Conservation (phyloP, 2,329 filamentous ascomycete species). For the Metarhizium anisopliae region DNA sequence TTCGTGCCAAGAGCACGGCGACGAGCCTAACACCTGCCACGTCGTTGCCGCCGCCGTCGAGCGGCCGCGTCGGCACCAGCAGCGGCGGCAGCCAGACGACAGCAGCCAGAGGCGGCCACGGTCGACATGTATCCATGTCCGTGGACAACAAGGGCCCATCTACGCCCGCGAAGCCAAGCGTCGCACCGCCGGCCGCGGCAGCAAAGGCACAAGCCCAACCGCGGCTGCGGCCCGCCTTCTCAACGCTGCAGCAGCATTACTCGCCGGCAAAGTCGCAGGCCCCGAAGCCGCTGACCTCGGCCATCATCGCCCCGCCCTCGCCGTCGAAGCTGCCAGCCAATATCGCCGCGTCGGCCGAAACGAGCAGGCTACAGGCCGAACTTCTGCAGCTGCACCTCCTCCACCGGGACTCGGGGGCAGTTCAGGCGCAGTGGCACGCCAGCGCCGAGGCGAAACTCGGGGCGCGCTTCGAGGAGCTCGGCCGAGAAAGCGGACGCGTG, state of each 20-base stretch:
- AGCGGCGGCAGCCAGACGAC: neutral
- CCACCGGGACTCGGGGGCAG: constrained; percentile 42
- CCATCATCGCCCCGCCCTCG: constrained; percentile 49
- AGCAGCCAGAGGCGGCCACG: constrained; percentile 3
- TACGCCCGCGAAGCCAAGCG: constrained; percentile 8
- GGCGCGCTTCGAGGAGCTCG: constrained; percentile 32
- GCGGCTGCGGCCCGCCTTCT: constrained; percentile 46
- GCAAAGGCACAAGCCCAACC: constrained; percentile 16
- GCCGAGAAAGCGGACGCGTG: constrained; percentile 23
- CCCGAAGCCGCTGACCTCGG: constrained; percentile 52
- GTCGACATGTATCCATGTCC: constrained; percentile 10
- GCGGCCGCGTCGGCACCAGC: constrained; percentile 5
- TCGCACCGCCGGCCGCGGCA: constrained; percentile 7
- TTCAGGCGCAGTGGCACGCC: constrained; percentile 41
- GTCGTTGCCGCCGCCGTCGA: constrained; percentile 21
- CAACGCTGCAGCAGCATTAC: constrained; percentile 57
- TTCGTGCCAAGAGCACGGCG: constrained; percentile 23
- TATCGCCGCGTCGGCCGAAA: constrained; percentile 49
- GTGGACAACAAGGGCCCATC: constrained; percentile 7
- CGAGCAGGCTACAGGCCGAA: constrained; percentile 50
- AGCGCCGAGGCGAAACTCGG: constrained; percentile 44
- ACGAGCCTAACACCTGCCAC: constrained; percentile 18
- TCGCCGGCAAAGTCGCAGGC: constrained; percentile 52
- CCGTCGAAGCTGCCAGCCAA: constrained; percentile 54
- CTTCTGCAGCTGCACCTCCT: constrained; percentile 57